Conservation (phyloP, 441 rosid species). For the Jatropha multifida region DNA sequence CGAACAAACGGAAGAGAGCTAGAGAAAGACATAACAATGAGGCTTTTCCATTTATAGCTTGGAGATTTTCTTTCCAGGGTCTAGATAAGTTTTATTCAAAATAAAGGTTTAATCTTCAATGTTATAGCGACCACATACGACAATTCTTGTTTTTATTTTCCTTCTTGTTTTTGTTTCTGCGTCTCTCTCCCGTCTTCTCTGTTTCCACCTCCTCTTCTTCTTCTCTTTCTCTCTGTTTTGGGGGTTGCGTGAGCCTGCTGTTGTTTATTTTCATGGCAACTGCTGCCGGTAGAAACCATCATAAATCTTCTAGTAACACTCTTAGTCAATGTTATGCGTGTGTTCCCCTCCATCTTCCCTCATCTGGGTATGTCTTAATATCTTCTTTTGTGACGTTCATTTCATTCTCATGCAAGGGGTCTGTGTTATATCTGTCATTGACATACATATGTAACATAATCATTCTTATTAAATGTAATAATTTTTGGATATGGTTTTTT, state of each 20-base stretch:
- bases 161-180: not conserved
- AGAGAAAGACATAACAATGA: not conserved
- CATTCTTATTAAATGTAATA: not conserved
- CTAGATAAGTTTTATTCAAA: slow-evolving; percentile 23
- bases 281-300: slow-evolving; percentile 6
- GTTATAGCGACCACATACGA: not conserved
- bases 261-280: slow-evolving; percentile 33
- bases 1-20: slow-evolving; percentile 20
- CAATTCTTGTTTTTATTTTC: slow-evolving; percentile 1
- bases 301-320: slow-evolving; percentile 18
- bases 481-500: not conserved
- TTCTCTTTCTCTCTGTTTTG: slow-evolving; percentile 4
- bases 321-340: slow-evolving; percentile 32
- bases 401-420: not conserved
- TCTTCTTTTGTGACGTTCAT: not conserved
- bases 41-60: slow-evolving; percentile 33
- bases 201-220: not conserved
- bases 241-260: slow-evolving; percentile 13
- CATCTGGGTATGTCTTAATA: slow-evolving; percentile 29
- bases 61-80: slow-evolving; percentile 29
- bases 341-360: slow-evolving; percentile 30
- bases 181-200: not conserved
- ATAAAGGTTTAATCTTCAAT: not conserved
- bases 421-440: not conserved
- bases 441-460: too few species aligned